Percentiles rank a stretch among this genome's conserved stretches.
phyloP scores from a whole-genome alignment of 495 filamentous ascomycete genomes.

The Halenospora varia region DNA sequence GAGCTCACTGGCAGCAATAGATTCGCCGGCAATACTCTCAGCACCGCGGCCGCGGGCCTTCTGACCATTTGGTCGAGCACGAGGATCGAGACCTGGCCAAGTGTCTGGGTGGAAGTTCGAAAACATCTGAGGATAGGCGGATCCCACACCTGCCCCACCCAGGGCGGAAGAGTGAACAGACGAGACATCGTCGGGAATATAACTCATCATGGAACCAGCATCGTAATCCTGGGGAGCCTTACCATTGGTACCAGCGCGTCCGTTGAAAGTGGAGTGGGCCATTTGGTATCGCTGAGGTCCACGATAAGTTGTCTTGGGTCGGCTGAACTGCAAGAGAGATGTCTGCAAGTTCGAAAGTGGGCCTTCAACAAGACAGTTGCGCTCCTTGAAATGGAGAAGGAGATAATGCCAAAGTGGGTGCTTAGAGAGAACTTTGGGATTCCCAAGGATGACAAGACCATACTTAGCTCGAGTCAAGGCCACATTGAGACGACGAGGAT shows the following conservation, averaged over 20 bases:
- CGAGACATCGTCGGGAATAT: conserved; percentile 96
- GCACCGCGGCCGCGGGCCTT: conserved; percentile 60
- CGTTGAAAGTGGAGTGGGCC: conserved; percentile 45
- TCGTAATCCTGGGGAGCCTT: conserved; percentile 63
- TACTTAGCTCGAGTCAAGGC: conserved; percentile 96
- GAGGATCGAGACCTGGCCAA: conserved; percentile 79
- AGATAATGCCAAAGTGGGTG: conserved; percentile 98
- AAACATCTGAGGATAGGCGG: conserved; percentile 93
- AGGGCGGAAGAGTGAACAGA: conserved; percentile 91
- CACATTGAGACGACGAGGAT: conserved; percentile 98
- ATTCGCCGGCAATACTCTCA: conserved; percentile 83
- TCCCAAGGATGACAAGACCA: conserved; percentile 92
- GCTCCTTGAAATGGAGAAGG: conserved; percentile 95
- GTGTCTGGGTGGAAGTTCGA: conserved; percentile 79
- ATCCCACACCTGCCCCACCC: conserved; percentile 72
- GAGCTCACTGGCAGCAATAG: conserved; percentile 80
- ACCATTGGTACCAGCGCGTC: conserved; percentile 42
- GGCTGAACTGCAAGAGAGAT: conserved; percentile 90
- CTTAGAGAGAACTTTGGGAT: conserved; percentile 96
- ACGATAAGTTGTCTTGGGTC: conserved; percentile 87
- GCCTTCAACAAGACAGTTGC: conserved; percentile 92
- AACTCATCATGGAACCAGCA: conserved; percentile 81
- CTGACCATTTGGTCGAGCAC: conserved; percentile 54
- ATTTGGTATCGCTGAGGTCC: conserved; percentile 87
- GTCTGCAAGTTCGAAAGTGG: conserved; percentile 95